Percentiles rank a stretch among this genome's conserved stretches.
Evolutionary conservation across 2,329 filamentous ascomycete species (phyloP).

Genomic region (Xylariaceae sp.): DNA sequence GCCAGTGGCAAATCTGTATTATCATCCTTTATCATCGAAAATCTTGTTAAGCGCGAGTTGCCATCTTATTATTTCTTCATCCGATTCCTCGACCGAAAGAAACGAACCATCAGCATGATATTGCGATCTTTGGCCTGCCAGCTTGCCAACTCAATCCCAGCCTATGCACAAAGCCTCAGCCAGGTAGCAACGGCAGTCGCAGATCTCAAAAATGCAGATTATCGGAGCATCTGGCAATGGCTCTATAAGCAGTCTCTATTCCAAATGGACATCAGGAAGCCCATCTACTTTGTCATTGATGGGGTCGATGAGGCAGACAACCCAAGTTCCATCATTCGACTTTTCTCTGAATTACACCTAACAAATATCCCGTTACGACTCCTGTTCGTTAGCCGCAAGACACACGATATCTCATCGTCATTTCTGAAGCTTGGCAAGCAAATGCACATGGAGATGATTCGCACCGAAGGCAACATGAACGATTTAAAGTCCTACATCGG

Average conservation of each 20-base stretch:
- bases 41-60: conserved; percentile 7
- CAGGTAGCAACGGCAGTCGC: conserved; percentile 21
- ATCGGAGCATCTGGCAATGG: conserved; percentile 29
- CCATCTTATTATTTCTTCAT: conserved; percentile 20
- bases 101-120: conserved; percentile 18
- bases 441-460: conserved; percentile 2
- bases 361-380: conserved; percentile 25
- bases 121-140: conserved; percentile 32
- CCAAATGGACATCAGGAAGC: conserved; percentile 14
- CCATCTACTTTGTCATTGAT: conserved; percentile 39
- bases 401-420: conserved; percentile 16
- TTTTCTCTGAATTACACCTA: conserved; percentile 23
- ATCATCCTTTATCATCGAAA: conserved; percentile 19
- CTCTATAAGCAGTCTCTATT: conserved; percentile 31
- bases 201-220: conserved; percentile 25
- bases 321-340: conserved; percentile 24
- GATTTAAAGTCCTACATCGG: conserved; percentile 15
- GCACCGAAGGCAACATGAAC: conserved; percentile 14
- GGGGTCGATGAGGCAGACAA: conserved; percentile 35
- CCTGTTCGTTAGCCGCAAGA: conserved; percentile 29
- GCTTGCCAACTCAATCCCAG: conserved; percentile 20
- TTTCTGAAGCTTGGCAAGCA: conserved; percentile 14
- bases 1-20: conserved; percentile 21
- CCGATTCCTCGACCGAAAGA: conserved; percentile 11
- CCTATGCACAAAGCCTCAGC: conserved; percentile 20